Evolutionary conservation across 768 basidiomycete genomes (phyloP).

Genomic region (Suillus clintonianus): DNA sequence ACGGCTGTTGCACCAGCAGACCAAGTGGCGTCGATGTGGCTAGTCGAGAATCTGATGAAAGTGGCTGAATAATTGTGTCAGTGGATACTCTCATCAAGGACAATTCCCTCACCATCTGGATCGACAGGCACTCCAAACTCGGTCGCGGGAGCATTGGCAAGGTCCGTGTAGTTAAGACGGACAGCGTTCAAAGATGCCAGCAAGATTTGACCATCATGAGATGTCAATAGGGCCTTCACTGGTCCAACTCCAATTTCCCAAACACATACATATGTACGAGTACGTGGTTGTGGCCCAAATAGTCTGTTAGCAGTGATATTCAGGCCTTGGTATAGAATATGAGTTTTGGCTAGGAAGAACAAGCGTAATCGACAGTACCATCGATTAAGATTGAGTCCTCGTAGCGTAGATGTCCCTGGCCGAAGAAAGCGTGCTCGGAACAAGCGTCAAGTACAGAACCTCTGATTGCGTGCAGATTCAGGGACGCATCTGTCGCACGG

Average conservation of each 20-base stretch:
- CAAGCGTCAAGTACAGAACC: conserved; percentile 52
- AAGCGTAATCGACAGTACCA: conserved; percentile 30
- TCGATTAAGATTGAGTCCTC: conserved; percentile 50
- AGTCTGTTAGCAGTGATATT: conserved; percentile 82
- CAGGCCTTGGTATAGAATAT: conserved; percentile 49
- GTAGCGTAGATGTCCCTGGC: conserved; percentile 14
- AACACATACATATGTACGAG: conserved; percentile 85
- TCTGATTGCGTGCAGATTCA: conserved; percentile 67
- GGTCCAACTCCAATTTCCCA: conserved; percentile 86
- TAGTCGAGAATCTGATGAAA: conserved; percentile 71
- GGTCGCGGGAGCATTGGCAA: conserved; percentile 76
- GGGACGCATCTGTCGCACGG: conserved; percentile 62
- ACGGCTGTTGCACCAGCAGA: conserved; percentile 53
- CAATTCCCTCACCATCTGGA: conserved; percentile 68
- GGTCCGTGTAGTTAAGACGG: conserved; percentile 69
- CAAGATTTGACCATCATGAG: conserved; percentile 53
- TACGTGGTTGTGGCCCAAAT: conserved; percentile 86
- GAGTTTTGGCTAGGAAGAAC: conserved; percentile 5
- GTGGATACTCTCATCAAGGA: not conserved
- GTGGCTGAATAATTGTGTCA: conserved; percentile 58
- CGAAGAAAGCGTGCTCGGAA: conserved; percentile 42
- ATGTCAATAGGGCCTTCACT: conserved; percentile 57
- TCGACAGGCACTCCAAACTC: conserved; percentile 63
- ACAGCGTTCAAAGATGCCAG: conserved; percentile 59
- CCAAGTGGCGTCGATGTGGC: conserved; percentile 57